Evolutionary conservation across 2,329 filamentous ascomycete species (phyloP), one percentile per base, ranked within the genome.

Genomic region (Emmonsia crescens): DNA sequence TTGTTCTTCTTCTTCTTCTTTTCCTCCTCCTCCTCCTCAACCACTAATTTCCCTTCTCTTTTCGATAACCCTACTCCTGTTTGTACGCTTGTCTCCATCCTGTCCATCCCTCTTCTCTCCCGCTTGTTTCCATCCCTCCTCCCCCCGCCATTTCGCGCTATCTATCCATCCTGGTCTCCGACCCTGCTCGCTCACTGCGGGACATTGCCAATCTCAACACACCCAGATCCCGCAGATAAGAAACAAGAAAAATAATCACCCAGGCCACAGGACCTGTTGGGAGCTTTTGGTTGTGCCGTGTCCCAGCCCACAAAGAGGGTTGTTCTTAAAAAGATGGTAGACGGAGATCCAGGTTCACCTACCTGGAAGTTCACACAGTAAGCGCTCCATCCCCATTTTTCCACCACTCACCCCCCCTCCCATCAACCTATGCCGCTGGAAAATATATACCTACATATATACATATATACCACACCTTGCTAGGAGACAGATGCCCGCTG

Each of bases 361-460:
- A 97, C 92, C 80, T 97, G 93, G 93, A 97, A 97, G 84, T 97
- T 97, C 81, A 97, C 93, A 78, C 93, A 97, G 92, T 96, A 89
- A 78, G 91, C 83, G 64, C 57, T 64, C 51, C 44, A 60, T 27
- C 61, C 46, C 57, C 62, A 59, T 5, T 33, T n/a, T 36, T 49
- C 21, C 24, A 14, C 21, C 24, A 31, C 8, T 24, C n/a, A 19
- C n/a, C 36, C 19, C 8, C n/a, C 24, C n/a, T 21, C 19, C 8
- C 36, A 57, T 57, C 55, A 31, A 38, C 12, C 31, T 44, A n/a
- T 16, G 55, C 36, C 14, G 29, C 33, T 27, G 5, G 36, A 36
- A 27, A 29, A 27, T 42, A 36, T 21, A 44, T 40, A 38, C 33
- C n/a, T n/a, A n/a, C n/a, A n/a, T n/a, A n/a, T n/a, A n/a, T n/a